phyloP scores from a whole-genome alignment of 345 rosid genomes.

The Gossypium australe region DNA sequence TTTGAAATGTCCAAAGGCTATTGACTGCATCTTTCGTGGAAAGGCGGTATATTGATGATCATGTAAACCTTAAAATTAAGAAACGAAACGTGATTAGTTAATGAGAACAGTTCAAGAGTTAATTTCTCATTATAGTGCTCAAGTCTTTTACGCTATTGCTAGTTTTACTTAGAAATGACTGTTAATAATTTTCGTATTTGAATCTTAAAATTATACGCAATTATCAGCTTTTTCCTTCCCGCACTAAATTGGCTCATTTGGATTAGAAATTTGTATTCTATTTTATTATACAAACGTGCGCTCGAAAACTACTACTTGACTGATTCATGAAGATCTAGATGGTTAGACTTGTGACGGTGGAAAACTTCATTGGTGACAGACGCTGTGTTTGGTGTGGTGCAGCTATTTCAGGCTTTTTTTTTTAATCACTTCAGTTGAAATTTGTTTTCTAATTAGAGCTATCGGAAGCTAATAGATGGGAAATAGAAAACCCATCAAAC shows the following conservation, averaged over 20 bases:
- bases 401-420: neutral
- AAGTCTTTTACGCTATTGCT: neutral
- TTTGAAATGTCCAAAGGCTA: neutral
- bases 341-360: neutral
- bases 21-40: neutral
- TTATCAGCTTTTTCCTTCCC: too few species aligned
- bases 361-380: neutral
- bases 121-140: neutral
- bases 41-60: neutral
- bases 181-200: neutral
- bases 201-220: too few species aligned
- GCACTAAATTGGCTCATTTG: too few species aligned
- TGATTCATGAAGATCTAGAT: conserved; percentile 12
- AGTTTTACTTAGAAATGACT: neutral
- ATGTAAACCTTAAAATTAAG: neutral
- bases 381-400: neutral
- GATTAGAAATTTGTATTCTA: neutral
- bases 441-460: too few species aligned
- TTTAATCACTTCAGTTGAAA: too few species aligned
- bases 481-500: neutral
- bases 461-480: too few species aligned
- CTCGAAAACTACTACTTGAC: neutral
- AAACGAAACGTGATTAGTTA: neutral
- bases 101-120: neutral
- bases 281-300: neutral